phyloP scores from a whole-genome alignment of 2,329 filamentous ascomycete species.

The Rasamsonia emersonii region DNA sequence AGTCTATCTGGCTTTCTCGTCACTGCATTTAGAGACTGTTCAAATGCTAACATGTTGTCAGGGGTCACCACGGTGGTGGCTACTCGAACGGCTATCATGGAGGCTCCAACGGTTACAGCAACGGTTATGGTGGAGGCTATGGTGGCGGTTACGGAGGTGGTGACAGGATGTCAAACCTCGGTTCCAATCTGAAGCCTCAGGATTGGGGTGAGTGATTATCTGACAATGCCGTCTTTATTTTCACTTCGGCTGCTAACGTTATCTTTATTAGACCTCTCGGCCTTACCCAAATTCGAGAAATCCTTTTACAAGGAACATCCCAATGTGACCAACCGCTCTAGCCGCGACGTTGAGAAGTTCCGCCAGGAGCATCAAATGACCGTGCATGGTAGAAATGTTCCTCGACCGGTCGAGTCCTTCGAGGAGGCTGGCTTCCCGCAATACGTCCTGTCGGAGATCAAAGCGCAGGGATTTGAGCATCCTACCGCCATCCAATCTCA shows the following conservation, averaged over 20 bases:
- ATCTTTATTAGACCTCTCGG: slow-evolving; percentile 56
- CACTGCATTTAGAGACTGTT: too few species aligned
- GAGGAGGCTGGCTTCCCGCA: slow-evolving; percentile 95
- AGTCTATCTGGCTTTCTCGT: too few species aligned
- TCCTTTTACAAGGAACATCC: slow-evolving; percentile 97
- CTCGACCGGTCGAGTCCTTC: slow-evolving; percentile 92
- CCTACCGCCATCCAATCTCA: slow-evolving; percentile 97
- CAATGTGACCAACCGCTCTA: slow-evolving; percentile 63
- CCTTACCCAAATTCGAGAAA: slow-evolving; percentile 95
- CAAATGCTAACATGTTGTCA: slow-evolving; percentile 3
- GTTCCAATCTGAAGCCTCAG: slow-evolving; percentile 77
- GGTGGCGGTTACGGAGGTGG: slow-evolving; percentile 59
- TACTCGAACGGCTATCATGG: slow-evolving; percentile 37
- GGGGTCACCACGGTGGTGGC: slow-evolving; percentile 41
- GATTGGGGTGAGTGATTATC: slow-evolving; percentile 63
- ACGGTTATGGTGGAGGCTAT: slow-evolving; percentile 25
- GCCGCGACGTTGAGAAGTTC: slow-evolving; percentile 78
- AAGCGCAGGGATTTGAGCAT: slow-evolving; percentile 88
- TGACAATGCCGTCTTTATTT: slow-evolving; percentile 4
- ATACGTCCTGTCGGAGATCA: slow-evolving; percentile 98
- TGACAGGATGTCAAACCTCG: slow-evolving; percentile 90
- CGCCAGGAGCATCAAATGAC: slow-evolving; percentile 78
- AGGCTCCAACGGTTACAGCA: slow-evolving; percentile 40
- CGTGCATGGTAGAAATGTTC: slow-evolving; percentile 69
- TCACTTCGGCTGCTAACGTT: slow-evolving; percentile 19